Conservation (phyloP, 768 basidiomycete species). For the Amanita thiersii region DNA sequence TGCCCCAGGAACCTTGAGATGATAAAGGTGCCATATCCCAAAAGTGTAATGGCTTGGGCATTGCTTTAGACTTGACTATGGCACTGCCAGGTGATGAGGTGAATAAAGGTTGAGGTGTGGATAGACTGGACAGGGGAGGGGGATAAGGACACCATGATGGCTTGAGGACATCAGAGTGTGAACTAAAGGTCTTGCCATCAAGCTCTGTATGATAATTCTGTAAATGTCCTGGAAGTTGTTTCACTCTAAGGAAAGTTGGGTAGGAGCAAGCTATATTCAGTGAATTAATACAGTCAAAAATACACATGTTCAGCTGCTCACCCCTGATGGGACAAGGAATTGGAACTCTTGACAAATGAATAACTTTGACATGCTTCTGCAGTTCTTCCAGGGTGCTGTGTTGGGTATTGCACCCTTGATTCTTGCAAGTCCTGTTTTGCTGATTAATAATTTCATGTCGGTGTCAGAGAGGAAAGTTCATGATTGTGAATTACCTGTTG, state of each 20-base stretch:
- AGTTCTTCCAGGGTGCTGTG: not conserved
- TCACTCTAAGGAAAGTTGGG: not conserved
- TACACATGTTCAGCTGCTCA: not conserved
- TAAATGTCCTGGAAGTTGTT: constrained; percentile 4
- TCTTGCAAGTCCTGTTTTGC: constrained; percentile 5
- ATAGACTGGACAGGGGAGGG: too few species aligned
- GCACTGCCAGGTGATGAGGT: too few species aligned
- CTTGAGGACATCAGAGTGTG: not conserved
- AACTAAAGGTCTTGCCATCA: not conserved
- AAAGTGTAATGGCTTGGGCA: too few species aligned
- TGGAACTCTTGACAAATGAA: not conserved
- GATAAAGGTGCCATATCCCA: too few species aligned
- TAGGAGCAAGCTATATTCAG: not conserved
- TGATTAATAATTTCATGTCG: too few species aligned
- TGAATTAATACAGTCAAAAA: not conserved
- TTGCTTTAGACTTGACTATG: too few species aligned
- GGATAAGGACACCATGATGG: constrained; percentile 3
- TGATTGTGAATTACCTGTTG: too few species aligned
- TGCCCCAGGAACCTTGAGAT: too few species aligned
- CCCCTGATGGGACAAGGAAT: constrained; percentile 4
- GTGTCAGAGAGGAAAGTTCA: too few species aligned
- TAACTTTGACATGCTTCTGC: constrained; percentile 1
- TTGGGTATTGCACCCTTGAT: constrained; percentile 2
- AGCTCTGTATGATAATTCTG: constrained; percentile 2
- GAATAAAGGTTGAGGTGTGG: too few species aligned